A percentile compares a stretch with the other conserved stretches of the same genome.
These are phyloP conservation scores for Fonticula alba DNA, from an alignment of 78 protist species.

Conservation along the genomic window DNA sequence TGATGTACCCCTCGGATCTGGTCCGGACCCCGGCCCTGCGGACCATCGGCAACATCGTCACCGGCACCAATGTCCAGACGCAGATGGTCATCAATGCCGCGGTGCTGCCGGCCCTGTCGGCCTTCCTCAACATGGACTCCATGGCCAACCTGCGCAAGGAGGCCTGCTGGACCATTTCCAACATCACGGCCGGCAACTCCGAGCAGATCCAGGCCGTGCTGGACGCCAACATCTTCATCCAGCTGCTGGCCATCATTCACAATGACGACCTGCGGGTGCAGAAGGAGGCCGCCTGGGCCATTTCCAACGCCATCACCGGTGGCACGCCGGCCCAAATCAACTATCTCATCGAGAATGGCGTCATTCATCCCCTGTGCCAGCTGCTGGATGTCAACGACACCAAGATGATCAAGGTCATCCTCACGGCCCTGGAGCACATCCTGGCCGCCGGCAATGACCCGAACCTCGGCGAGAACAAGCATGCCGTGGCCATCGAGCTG, in stretches of 20 bases:
- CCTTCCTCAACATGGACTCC: slow-evolving; percentile 2
- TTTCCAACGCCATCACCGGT: slow-evolving; percentile 77
- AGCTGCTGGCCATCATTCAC: slow-evolving; percentile 36
- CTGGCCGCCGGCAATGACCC: slow-evolving; percentile 40
- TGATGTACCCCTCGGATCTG: slow-evolving; percentile 1
- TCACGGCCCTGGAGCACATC: slow-evolving; percentile 76
- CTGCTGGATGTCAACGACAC: slow-evolving; percentile 45
- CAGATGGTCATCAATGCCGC: slow-evolving; percentile 51
- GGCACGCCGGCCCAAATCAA: slow-evolving; percentile 66
- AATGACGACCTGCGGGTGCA: slow-evolving; percentile 50
- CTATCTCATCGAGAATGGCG: slow-evolving; percentile 21
- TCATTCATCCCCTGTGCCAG: slow-evolving; percentile 60
- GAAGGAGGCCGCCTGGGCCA: slow-evolving; percentile 95
- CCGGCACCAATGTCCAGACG: slow-evolving; percentile 91
- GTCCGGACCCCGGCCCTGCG: slow-evolving; percentile 89
- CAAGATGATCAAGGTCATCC: slow-evolving; percentile 56
- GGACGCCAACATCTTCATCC: slow-evolving; percentile 51
- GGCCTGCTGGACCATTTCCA: slow-evolving; percentile 93
- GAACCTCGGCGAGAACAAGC: slow-evolving; percentile 5
- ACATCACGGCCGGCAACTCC: slow-evolving; percentile 87
- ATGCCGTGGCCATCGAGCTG: neutral
- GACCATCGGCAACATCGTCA: slow-evolving; percentile 89
- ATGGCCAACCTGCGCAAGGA: slow-evolving; percentile 71
- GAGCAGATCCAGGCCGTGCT: slow-evolving; percentile 75
- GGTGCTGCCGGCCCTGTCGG: slow-evolving; percentile 37